Evolutionary conservation across 768 basidiomycete species (phyloP), one percentile per base, ranked within the genome.

Genomic region (Psilocybe tampanensis): DNA sequence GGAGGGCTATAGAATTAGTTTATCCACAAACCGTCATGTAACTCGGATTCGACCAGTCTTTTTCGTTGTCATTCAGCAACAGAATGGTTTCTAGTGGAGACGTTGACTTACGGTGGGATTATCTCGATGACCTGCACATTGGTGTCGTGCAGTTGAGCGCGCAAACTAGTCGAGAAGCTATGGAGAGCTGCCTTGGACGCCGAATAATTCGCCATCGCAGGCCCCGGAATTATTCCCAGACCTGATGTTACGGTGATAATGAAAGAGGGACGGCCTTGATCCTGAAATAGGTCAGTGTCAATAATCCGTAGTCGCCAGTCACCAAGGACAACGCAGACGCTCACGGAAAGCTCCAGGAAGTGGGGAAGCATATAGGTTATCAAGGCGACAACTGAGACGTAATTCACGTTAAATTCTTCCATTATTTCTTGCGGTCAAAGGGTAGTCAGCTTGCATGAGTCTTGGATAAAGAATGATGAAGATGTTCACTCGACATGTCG

Each of bases 161-260:
- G 72, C 15, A 86, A 73, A 2, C 81, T 80, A 9, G 78, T 66
- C 18, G 73, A 72, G 59, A 84, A 77, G 54, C 79, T 84, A 60
- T 81, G 82, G 32, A 86, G 62, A 1, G 83, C 84, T 5, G 84
- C 83, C 65, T 86, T 86, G 3, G 80, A 77, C 0, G 85, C 84
- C 29, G 74, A 80, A 61, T 88, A 86, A 49, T 80, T 79, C 1
- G 77, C 67, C 0, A 84, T 69, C 29, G 60, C 63, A 1, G 80
- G 70, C 1, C 65, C 68, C 0, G 84, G 82, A 32, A 74, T 54
- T 33, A 85, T 73, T 2, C 68, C 80, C n/a, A 86, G 71, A 12
- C 74, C 80, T 5, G 84, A 84, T 0, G 84, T 79, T 44, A 87
- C 76, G 1, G 81, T 74, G 19, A 80, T 68, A 32, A 86, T 72